A percentile compares a stretch with the other conserved stretches of the same genome.
Conservation (phyloP, 1,284 basidiomycete genomes). For the Megacollybia platyphylla region DNA sequence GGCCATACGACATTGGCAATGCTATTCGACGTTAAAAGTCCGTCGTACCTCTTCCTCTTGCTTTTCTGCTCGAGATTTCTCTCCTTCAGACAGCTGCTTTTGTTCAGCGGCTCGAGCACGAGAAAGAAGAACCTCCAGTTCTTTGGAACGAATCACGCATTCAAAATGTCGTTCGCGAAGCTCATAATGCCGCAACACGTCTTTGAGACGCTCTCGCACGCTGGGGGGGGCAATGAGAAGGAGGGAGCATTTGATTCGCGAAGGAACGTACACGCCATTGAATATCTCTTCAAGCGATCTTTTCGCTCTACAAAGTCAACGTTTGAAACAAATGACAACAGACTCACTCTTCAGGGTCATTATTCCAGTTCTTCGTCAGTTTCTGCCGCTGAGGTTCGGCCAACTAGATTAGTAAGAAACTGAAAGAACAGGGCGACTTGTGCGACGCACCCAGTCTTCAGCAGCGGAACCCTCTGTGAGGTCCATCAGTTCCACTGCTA, state of each 20-base stretch:
- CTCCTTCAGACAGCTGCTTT: constrained; percentile 63
- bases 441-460: constrained; percentile 45
- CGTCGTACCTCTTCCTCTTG: constrained; percentile 53
- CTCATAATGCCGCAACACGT: constrained; percentile 73
- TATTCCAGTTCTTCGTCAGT: constrained; percentile 65
- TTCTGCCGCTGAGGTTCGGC: constrained; percentile 49
- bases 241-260: not conserved
- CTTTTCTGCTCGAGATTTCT: constrained; percentile 53
- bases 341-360: constrained; percentile 58
- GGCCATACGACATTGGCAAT: constrained; percentile 7
- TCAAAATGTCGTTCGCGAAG: constrained; percentile 80
- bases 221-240: constrained; percentile 20
- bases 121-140: constrained; percentile 72
- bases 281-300: constrained; percentile 69
- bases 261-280: constrained; percentile 53
- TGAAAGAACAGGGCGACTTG: constrained; percentile 2
- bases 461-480: constrained; percentile 53
- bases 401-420: constrained; percentile 40
- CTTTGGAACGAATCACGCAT: constrained; percentile 78
- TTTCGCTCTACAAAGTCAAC: constrained; percentile 36
- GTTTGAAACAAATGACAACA: constrained; percentile 4
- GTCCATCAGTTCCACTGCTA: constrained; percentile 79
- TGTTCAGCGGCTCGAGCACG: constrained; percentile 75
- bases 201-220: constrained; percentile 70
- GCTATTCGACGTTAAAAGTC: not conserved